A percentile compares a stretch with the other conserved stretches of the same genome.
Evolutionary conservation across 2,329 filamentous ascomycete species (phyloP).

Genomic region (Scedosporium dehoogii): DNA sequence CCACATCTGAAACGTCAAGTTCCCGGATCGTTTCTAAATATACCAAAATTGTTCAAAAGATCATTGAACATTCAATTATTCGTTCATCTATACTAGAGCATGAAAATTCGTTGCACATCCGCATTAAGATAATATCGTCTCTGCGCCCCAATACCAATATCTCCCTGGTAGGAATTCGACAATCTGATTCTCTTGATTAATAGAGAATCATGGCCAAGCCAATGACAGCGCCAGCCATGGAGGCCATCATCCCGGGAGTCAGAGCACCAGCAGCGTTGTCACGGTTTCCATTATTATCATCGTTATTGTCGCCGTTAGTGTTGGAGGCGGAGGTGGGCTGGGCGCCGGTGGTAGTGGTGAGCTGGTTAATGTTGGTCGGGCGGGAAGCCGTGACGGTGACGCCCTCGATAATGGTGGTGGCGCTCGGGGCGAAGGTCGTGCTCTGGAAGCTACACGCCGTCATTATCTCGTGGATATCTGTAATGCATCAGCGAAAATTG

Average conservation of each 20-base stretch:
- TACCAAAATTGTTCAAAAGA: background rate
- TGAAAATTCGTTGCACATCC: background rate
- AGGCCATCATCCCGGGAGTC: background rate
- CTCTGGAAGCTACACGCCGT: conserved; percentile 12
- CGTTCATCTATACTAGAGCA: background rate
- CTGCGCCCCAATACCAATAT: background rate
- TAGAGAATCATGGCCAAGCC: conserved; percentile 34
- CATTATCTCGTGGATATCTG: conserved; percentile 14
- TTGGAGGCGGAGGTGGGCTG: background rate
- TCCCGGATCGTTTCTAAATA: background rate
- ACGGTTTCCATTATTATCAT: conserved; percentile 3
- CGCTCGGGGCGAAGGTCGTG: conserved; percentile 7
- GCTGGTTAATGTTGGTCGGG: conserved; percentile 10
- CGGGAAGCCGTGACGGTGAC: conserved; percentile 10
- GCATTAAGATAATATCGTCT: background rate
- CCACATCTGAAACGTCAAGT: background rate
- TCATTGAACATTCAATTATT: background rate
- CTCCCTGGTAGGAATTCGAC: background rate
- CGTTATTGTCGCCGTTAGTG: conserved; percentile 6
- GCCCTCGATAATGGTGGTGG: conserved; percentile 9
- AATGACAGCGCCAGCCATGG: background rate
- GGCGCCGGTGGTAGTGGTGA: conserved; percentile 11
- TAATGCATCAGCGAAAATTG: background rate
- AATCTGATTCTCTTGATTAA: conserved; percentile 10
- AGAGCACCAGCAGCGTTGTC: conserved; percentile 2